Percentiles rank a stretch among this genome's conserved stretches.
Conservation (phyloP, 129 eudicot species). For the Arctium lappa region DNA sequence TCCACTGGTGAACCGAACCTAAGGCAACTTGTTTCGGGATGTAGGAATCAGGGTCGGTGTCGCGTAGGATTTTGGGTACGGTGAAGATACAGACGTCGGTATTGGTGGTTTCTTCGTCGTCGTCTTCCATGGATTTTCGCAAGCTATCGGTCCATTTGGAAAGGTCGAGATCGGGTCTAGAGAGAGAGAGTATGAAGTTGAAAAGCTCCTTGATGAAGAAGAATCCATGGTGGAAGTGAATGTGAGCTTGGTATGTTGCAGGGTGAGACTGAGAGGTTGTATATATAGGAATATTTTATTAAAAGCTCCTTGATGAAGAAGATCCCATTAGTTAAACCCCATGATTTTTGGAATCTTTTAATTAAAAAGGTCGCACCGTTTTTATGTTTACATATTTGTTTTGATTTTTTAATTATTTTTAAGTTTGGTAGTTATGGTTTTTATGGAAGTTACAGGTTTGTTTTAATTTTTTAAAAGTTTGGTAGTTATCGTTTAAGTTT, state of each 20-base stretch:
- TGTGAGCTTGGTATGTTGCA: background rate
- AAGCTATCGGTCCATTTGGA: slow-evolving; percentile 32
- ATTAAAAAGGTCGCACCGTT: no score
- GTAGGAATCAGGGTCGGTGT: slow-evolving; percentile 40
- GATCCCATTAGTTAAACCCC: no score
- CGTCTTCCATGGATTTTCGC: slow-evolving; percentile 22
- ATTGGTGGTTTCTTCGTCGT: slow-evolving; percentile 23
- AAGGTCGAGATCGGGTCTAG: slow-evolving; percentile 1
- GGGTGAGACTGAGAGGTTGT: background rate
- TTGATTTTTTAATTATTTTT: no score
- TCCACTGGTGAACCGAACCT: slow-evolving; percentile 60
- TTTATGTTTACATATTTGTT: no score
- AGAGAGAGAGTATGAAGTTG: background rate
- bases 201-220: background rate
- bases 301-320: no score
- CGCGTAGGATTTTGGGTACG: slow-evolving; percentile 43
- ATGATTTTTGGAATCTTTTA: no score
- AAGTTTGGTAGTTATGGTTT: no score
- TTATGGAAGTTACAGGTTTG: no score
- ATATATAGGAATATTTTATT: background rate
- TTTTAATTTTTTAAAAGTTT: no score
- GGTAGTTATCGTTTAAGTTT: no score
- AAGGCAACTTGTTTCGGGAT: slow-evolving; percentile 45
- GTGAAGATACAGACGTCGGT: slow-evolving; percentile 39
- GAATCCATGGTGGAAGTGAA: background rate